These are phyloP conservation scores for Fusarium sp. DNA, from an alignment of 2,329 filamentous ascomycete genomes.

Conservation along the genomic window DNA sequence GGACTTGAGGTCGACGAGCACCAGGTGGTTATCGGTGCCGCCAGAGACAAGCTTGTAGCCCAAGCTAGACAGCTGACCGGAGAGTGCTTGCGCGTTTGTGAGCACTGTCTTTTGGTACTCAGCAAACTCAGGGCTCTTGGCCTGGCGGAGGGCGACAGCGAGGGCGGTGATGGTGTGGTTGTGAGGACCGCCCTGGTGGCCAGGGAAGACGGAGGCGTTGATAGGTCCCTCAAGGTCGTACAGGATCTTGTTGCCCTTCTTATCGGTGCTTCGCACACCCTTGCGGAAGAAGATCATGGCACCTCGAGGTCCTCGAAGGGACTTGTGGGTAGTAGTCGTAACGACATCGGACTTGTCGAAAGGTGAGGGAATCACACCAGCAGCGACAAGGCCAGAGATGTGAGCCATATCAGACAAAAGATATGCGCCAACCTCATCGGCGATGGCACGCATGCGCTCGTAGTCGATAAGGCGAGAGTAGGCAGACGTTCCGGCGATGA, in stretches of 20 bases:
- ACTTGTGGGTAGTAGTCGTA: constrained; percentile 98
- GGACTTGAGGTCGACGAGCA: constrained; percentile 88
- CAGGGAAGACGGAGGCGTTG: constrained; percentile 95
- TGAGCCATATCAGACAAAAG: constrained; percentile 95
- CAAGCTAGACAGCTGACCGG: constrained; percentile 71
- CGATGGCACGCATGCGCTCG: constrained; percentile 85
- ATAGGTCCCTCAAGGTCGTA: constrained; percentile 94
- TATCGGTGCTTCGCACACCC: constrained; percentile 85
- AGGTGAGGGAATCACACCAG: constrained; percentile 87
- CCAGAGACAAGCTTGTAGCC: constrained; percentile 90
- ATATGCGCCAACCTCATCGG: constrained; percentile 89
- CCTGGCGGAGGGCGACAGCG: constrained; percentile 91
- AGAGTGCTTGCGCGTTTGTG: constrained; percentile 86
- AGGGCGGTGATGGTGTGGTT: constrained; percentile 98
- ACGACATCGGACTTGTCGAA: constrained; percentile 92
- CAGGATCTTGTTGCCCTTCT: constrained; percentile 77
- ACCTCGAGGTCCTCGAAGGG: constrained; percentile 89
- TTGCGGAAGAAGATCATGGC: constrained; percentile 99
- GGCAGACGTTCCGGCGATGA: constrained; percentile 91
- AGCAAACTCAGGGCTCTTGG: constrained; percentile 86
- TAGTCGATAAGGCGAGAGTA: constrained; percentile 97
- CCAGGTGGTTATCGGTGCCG: constrained; percentile 95
- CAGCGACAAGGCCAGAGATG: constrained; percentile 91
- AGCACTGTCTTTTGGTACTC: constrained; percentile 90
- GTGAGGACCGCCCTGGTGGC: constrained; percentile 95